A percentile compares a stretch with the other conserved stretches of the same genome.
These are phyloP conservation scores for Nannochloropsis salina DNA, from an alignment of 108 stramenopile species.

Conservation along the genomic window DNA sequence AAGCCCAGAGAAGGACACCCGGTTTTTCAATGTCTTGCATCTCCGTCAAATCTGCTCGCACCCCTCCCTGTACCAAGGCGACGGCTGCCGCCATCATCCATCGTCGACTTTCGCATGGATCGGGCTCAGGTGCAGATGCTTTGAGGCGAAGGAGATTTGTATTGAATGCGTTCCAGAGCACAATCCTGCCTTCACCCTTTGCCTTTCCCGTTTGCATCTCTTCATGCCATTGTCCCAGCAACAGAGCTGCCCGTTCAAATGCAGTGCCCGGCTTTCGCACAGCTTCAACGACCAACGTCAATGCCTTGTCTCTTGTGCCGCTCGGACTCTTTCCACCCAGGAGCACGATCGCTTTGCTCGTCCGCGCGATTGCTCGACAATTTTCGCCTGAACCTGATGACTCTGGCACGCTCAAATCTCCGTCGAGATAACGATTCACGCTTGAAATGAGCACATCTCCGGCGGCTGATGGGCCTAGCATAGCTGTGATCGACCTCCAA, in stretches of 20 bases:
- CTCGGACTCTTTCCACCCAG: too few relatives aligned
- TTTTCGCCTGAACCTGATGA: neutral
- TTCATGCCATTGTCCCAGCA: conserved; percentile 1
- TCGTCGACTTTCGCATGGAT: neutral
- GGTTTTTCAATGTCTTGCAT: neutral
- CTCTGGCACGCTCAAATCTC: neutral
- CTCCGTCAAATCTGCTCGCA: neutral
- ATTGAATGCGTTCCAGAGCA: neutral
- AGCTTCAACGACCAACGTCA: neutral
- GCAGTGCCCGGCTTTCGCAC: neutral
- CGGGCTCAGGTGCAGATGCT: too few relatives aligned
- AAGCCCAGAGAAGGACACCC: neutral
- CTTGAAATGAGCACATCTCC: neutral
- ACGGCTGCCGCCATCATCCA: conserved; percentile 2
- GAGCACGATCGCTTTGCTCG: too few relatives aligned
- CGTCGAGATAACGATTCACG: neutral
- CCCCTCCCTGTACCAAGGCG: conserved; percentile 12
- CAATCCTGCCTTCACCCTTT: neutral
- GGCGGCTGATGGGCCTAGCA: neutral
- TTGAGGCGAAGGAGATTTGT: too few relatives aligned
- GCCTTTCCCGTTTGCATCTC: neutral
- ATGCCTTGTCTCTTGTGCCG: neutral
- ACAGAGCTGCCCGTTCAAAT: neutral
- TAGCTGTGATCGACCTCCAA: neutral
- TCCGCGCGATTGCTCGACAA: neutral